These are phyloP conservation scores for Spizellomyces sp. DNA, from an alignment of 192 early-diverging fungal species.

Conservation along the genomic window DNA sequence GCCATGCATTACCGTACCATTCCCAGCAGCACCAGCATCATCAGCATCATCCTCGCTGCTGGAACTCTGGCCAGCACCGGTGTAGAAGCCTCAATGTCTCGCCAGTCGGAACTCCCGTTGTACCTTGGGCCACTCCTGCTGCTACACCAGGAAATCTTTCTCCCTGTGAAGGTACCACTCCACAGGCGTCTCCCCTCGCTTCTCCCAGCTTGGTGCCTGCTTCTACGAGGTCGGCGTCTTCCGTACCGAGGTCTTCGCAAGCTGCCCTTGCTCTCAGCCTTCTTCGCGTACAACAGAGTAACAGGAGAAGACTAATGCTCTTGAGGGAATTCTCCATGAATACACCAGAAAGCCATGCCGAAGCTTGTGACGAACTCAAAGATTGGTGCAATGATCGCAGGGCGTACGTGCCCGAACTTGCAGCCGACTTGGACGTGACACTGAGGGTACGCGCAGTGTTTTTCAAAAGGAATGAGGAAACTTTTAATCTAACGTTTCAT, in stretches of 20 bases:
- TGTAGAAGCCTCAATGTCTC: neutral
- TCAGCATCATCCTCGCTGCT: no score
- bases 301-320: slow-evolving; percentile 12
- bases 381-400: slow-evolving; percentile 34
- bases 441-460: slow-evolving; percentile 14
- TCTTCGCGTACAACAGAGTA: slow-evolving; percentile 18
- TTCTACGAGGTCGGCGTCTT: neutral
- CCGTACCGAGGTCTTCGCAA: neutral
- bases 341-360: slow-evolving; percentile 18
- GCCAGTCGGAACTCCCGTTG: neutral
- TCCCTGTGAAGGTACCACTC: neutral
- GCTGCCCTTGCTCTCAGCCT: neutral
- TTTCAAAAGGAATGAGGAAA: neutral
- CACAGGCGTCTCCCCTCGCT: neutral
- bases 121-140: neutral
- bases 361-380: slow-evolving; percentile 31
- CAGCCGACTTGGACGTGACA: slow-evolving; percentile 29
- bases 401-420: slow-evolving; percentile 30
- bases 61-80: no score
- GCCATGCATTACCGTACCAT: no score
- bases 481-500: neutral
- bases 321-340: slow-evolving; percentile 18
- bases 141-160: neutral
- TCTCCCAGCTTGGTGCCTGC: neutral
- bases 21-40: no score